A percentile compares a stretch with the other conserved stretches of the same genome.
phyloP scores from a whole-genome alignment of 2,329 filamentous ascomycete species.

The Scedosporium apiospermum region DNA sequence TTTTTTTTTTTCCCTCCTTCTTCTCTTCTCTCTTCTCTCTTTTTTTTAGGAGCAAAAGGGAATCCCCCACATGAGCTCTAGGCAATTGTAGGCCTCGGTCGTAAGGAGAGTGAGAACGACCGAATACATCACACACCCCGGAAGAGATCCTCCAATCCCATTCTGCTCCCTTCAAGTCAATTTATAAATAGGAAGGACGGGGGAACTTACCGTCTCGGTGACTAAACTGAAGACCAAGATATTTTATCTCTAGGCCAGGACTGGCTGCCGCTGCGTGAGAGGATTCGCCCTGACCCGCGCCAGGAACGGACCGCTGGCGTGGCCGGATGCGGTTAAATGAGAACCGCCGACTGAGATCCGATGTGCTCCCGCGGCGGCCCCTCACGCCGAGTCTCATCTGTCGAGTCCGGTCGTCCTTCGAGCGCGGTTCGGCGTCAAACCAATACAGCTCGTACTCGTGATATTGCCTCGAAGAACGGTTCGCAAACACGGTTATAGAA shows the following conservation, averaged over 20 bases:
- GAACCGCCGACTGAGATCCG: constrained; percentile 29
- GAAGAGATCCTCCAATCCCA: too few relatives aligned
- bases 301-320: constrained; percentile 21
- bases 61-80: too few relatives aligned
- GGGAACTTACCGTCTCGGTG: constrained; percentile 30
- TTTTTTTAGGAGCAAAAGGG: too few relatives aligned
- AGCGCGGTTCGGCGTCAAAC: constrained; percentile 37
- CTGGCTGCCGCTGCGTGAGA: constrained; percentile 13
- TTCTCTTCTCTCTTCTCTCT: too few relatives aligned
- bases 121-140: too few relatives aligned
- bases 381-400: constrained; percentile 33
- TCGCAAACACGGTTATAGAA: constrained; percentile 37
- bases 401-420: constrained; percentile 34
- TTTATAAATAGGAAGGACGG: not conserved
- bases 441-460: constrained; percentile 37
- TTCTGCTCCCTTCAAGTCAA: too few relatives aligned
- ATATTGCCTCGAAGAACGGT: constrained; percentile 33
- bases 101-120: not conserved
- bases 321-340: constrained; percentile 34
- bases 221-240: constrained; percentile 41
- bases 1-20: too few relatives aligned
- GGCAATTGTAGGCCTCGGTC: not conserved
- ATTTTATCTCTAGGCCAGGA: constrained; percentile 30
- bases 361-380: constrained; percentile 29
- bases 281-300: constrained; percentile 9